These are phyloP conservation scores for Quercus variabilis DNA, from an alignment of 306 rosid species.

Conservation along the genomic window DNA sequence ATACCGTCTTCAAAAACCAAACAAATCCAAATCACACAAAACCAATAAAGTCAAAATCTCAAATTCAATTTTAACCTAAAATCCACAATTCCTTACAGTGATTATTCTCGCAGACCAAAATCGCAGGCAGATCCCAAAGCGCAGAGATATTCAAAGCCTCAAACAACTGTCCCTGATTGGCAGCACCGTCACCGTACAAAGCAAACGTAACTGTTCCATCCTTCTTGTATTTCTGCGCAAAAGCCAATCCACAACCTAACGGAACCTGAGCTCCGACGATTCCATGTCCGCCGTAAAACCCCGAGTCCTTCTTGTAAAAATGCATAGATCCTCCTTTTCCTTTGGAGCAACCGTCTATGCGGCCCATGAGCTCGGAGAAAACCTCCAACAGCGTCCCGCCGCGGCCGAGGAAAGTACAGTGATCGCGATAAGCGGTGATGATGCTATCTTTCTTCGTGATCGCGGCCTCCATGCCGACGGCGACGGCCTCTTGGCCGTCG, in stretches of 20 bases:
- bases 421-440: constrained; percentile 86
- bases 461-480: constrained; percentile 84
- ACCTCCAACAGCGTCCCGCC: constrained; percentile 65
- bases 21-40: constrained; percentile 12
- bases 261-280: constrained; percentile 97
- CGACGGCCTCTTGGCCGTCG: constrained; percentile 93
- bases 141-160: constrained; percentile 92
- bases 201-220: constrained; percentile 74
- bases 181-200: constrained; percentile 90
- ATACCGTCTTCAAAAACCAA: constrained; percentile 62
- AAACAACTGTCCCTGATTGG: constrained; percentile 90
- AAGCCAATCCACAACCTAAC: constrained; percentile 81
- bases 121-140: constrained; percentile 91
- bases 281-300: constrained; percentile 89
- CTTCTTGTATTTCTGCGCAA: constrained; percentile 77
- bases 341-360: constrained; percentile 62
- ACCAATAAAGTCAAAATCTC: not conserved
- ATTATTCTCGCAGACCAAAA: constrained; percentile 96
- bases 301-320: constrained; percentile 66
- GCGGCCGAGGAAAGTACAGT: constrained; percentile 72
- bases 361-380: constrained; percentile 82
- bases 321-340: constrained; percentile 99
- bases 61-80: not conserved
- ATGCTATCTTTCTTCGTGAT: constrained; percentile 63
- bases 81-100: constrained; percentile 62